phyloP scores from a whole-genome alignment of 208 protist genomes.

The Trypanosoma congolense region DNA sequence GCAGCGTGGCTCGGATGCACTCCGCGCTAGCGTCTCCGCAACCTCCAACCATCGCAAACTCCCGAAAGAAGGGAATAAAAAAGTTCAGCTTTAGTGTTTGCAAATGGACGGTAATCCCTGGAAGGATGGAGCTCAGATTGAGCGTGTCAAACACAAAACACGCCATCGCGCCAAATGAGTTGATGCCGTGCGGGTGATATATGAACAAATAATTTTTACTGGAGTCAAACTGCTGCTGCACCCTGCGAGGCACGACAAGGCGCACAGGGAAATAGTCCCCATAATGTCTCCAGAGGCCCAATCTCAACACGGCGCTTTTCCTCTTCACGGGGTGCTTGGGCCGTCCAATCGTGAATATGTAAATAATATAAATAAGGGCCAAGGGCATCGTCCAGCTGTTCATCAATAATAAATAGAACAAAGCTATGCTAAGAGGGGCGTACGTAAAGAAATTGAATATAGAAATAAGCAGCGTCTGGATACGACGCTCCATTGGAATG shows the following conservation, averaged over 20 bases:
- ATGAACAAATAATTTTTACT: conserved; percentile 82
- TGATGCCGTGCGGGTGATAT: conserved; percentile 87
- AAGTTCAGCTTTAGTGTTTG: conserved; percentile 87
- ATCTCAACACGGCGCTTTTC: conserved; percentile 19
- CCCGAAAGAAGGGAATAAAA: conserved; percentile 82
- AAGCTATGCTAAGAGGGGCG: conserved; percentile 39
- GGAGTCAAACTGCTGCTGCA: conserved; percentile 39
- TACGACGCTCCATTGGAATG: conserved; percentile 21
- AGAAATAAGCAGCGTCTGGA: conserved; percentile 25
- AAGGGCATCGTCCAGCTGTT: conserved; percentile 43
- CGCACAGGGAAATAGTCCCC: conserved; percentile 83
- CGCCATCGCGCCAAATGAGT: conserved; percentile 83
- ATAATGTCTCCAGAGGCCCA: conserved; percentile 55
- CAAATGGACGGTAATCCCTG: conserved; percentile 59
- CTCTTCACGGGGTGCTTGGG: conserved; percentile 41
- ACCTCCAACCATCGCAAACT: conserved; percentile 56
- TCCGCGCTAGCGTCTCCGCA: conserved; percentile 74
- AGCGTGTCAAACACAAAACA: conserved; percentile 63
- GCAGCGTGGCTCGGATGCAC: conserved; percentile 67
- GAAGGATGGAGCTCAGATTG: conserved; percentile 34
- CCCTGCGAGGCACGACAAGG: conserved; percentile 47
- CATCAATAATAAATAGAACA: conserved; percentile 7
- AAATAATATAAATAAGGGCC: conserved; percentile 59
- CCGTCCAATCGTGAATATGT: conserved; percentile 55
- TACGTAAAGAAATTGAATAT: conserved; percentile 64